Evolutionary conservation across 139 green algal species (phyloP), one percentile per base, ranked within the genome.

Genomic region (Eudorina sp.): DNA sequence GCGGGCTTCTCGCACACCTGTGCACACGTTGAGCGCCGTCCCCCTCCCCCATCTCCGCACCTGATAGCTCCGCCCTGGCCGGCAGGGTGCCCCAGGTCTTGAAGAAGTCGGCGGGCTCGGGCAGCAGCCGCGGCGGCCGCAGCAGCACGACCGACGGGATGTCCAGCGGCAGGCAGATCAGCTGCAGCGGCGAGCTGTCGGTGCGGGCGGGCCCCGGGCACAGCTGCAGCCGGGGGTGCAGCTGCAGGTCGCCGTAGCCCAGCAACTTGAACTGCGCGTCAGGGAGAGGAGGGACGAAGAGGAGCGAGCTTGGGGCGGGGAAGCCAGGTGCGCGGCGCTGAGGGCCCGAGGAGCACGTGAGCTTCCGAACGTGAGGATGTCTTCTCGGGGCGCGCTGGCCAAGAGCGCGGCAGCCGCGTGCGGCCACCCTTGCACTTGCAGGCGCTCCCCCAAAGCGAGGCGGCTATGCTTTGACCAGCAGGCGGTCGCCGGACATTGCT

Each of bases 171-270:
- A 76, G 4, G 72, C 84, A 83, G 43, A 38, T 70, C 16, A 89
- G 55, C 84, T 84, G 53, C 84, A 89, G 72, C 72, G 84, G 72
- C 58, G 84, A 34, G 1, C 40, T 27, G 78, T 83, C 48, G 4
- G 21, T 40, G 66, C 82, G 82, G 31, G 82, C 19, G 16, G 82
- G 82, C 40, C 46, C 53, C n/a, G 51, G 31, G 40, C 76, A 87
- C 29, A 93, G 88, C 64, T 92, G 74, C 66, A 93, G 51, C 29
- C 85, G 82, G 4, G 40, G n/a, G 40, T 90, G 81, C 83, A 93
- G 72, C 79, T 87, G 41, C 62, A 93, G 27, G 8, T 82, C 77
- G 38, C 90, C 90, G 62, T 91, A 93, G 41, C 76, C 60, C 46
- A 86, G 46, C 76, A 83, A 18, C 70, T 89, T 83, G 70, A 77